Conservation (phyloP, 257 asterid species). For the Orobanche coerulescens region DNA sequence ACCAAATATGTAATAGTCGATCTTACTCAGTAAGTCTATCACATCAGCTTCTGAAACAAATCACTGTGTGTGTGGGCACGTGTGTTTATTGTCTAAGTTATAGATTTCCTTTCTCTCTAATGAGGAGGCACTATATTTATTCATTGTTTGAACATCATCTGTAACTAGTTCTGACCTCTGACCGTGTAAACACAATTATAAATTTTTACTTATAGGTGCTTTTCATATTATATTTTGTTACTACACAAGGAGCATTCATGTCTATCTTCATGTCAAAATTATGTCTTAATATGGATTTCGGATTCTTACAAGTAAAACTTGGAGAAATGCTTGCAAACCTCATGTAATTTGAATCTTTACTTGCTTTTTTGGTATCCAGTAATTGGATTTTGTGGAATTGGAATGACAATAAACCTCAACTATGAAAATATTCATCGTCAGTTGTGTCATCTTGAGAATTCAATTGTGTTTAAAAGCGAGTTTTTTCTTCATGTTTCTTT, state of each 20-base stretch:
- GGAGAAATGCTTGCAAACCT: background rate
- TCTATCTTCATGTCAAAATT: conserved; percentile 10
- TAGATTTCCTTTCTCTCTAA: background rate
- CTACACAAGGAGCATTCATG: too few species aligned
- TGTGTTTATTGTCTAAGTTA: background rate
- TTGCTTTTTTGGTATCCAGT: background rate
- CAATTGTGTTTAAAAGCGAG: background rate
- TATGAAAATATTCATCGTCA: conserved; percentile 1
- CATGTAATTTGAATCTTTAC: background rate
- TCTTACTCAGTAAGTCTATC: background rate
- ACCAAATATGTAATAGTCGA: background rate
- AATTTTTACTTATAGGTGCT: too few species aligned
- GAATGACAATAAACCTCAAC: conserved; percentile 1
- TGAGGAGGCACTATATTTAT: background rate
- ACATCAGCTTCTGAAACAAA: background rate
- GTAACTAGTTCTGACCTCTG: background rate
- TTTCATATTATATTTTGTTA: too few species aligned
- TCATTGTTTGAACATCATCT: background rate
- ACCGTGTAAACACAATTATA: background rate
- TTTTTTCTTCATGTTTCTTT: conserved; percentile 6
- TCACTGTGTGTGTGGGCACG: background rate
- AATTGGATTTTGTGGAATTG: background rate
- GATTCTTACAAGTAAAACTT: background rate
- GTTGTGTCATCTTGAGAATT: background rate
- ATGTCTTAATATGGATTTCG: background rate